phyloP scores from a whole-genome alignment of 2,329 filamentous ascomycete species.

The Trichothecium roseum region DNA sequence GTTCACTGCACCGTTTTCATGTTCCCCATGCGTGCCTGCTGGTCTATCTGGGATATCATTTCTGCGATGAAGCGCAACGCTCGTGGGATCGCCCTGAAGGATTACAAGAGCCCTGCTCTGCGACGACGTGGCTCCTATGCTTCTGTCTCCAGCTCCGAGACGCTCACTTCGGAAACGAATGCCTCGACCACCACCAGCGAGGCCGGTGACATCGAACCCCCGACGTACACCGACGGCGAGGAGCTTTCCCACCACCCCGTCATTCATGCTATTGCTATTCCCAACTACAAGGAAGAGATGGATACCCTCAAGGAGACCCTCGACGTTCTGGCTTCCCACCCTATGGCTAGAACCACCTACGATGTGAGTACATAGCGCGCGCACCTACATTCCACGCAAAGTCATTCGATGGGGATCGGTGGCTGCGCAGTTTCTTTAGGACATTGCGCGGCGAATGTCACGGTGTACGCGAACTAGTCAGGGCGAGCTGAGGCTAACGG shows the following conservation, averaged over 20 bases:
- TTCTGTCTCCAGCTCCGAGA: slow-evolving; percentile 46
- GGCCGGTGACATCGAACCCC: slow-evolving; percentile 32
- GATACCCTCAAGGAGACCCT: slow-evolving; percentile 59
- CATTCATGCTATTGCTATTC: slow-evolving; percentile 58
- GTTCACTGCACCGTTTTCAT: slow-evolving; percentile 54
- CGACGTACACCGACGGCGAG: slow-evolving; percentile 34
- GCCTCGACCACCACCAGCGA: slow-evolving; percentile 39
- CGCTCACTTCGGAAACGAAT: slow-evolving; percentile 24
- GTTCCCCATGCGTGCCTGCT: slow-evolving; percentile 54
- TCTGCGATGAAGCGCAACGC: slow-evolving; percentile 23
- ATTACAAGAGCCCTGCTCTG: slow-evolving; percentile 32
- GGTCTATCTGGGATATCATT: slow-evolving; percentile 46
- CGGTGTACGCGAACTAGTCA: background rate
- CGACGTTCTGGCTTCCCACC: slow-evolving; percentile 57
- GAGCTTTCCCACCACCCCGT: slow-evolving; percentile 25
- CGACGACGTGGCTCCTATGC: slow-evolving; percentile 41
- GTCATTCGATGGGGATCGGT: background rate
- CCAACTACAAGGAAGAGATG: slow-evolving; percentile 65
- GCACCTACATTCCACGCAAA: background rate
- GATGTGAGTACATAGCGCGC: slow-evolving; percentile 44
- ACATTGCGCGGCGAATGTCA: background rate
- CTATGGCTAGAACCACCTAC: slow-evolving; percentile 51
- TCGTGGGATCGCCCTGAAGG: slow-evolving; percentile 22
- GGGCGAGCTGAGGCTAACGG: slow-evolving; percentile 3
- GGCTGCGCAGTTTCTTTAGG: background rate